Percentiles rank a stretch among this genome's conserved stretches.
Evolutionary conservation across 2,329 filamentous ascomycete species (phyloP).

Genomic region (Lanzia echinophila): DNA sequence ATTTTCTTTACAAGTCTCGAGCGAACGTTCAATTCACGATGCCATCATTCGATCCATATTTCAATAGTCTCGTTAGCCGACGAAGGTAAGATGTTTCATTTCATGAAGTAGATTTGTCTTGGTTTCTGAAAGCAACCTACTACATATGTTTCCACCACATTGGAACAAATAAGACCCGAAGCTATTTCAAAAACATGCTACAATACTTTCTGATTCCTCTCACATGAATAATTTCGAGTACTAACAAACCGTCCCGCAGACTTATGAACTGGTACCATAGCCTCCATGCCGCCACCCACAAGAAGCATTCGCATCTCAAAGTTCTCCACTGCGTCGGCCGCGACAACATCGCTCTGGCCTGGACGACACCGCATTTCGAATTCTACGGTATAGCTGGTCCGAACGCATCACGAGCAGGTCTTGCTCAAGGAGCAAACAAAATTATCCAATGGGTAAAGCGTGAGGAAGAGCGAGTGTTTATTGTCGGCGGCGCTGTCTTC

Average conservation of each 20-base stretch:
- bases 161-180: too few species aligned
- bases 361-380: conserved; percentile 87
- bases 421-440: conserved; percentile 82
- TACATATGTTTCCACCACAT: too few species aligned
- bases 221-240: not conserved
- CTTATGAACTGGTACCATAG: conserved; percentile 80
- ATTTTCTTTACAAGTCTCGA: conserved; percentile 94
- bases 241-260: conserved; percentile 30
- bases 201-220: not conserved
- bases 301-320: conserved; percentile 76
- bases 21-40: conserved; percentile 94
- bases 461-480: conserved; percentile 92
- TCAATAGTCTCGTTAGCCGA: conserved; percentile 51
- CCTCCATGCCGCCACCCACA: conserved; percentile 79
- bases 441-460: conserved; percentile 85
- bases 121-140: too few species aligned
- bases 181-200: too few species aligned
- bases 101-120: not conserved
- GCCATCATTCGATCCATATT: conserved; percentile 70
- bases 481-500: conserved; percentile 92
- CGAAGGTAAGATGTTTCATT: conserved; percentile 44
- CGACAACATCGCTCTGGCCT: conserved; percentile 76
- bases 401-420: conserved; percentile 52
- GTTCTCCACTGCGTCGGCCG: conserved; percentile 72
- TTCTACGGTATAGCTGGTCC: conserved; percentile 91